Evolutionary conservation across 306 rosid species (phyloP).

Genomic region (Arachis stenosperma): DNA sequence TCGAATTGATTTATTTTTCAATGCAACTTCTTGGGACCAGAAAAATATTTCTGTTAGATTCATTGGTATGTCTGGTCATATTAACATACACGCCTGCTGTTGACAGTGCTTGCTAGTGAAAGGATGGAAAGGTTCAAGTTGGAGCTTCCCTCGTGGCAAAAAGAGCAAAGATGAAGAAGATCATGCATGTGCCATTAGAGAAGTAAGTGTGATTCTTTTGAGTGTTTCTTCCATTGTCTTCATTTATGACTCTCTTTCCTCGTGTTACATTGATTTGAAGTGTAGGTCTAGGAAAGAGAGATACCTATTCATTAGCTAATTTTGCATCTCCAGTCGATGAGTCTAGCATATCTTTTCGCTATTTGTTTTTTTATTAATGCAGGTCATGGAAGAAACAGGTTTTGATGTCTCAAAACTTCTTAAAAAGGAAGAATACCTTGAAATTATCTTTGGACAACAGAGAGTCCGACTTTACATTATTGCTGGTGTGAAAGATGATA

Average conservation of each 20-base stretch:
- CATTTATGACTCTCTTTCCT: slow-evolving; percentile 9
- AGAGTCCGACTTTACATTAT: slow-evolving; percentile 93
- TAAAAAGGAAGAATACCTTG: slow-evolving; percentile 76
- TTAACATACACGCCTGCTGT: slow-evolving; percentile 41
- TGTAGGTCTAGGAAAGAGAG: slow-evolving; percentile 21
- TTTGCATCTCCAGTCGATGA: slow-evolving; percentile 1
- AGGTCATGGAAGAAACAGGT: slow-evolving; percentile 98
- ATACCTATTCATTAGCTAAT: slow-evolving; percentile 15
- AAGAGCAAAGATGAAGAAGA: slow-evolving; percentile 99
- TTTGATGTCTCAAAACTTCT: slow-evolving; percentile 79
- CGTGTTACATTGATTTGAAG: slow-evolving; percentile 10
- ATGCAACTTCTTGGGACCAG: background rate
- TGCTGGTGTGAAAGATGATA: slow-evolving; percentile 90
- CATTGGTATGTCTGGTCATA: slow-evolving; percentile 23
- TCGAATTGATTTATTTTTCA: slow-evolving; percentile 3
- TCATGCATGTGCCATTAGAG: slow-evolving; percentile 94
- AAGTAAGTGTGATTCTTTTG: slow-evolving; percentile 56
- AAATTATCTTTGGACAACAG: slow-evolving; percentile 84
- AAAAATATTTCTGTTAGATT: slow-evolving; percentile 12
- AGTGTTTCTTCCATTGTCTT: slow-evolving; percentile 16
- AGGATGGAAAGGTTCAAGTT: slow-evolving; percentile 99
- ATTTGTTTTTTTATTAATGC: slow-evolving; percentile 44
- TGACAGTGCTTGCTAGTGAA: slow-evolving; percentile 90
- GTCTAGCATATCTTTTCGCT: slow-evolving; percentile 26
- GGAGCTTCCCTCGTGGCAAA: slow-evolving; percentile 99